Evolutionary conservation across 78 protist genomes (phyloP), one percentile per base, ranked within the genome.

Genomic region (Dictyostelium firmibasis): DNA sequence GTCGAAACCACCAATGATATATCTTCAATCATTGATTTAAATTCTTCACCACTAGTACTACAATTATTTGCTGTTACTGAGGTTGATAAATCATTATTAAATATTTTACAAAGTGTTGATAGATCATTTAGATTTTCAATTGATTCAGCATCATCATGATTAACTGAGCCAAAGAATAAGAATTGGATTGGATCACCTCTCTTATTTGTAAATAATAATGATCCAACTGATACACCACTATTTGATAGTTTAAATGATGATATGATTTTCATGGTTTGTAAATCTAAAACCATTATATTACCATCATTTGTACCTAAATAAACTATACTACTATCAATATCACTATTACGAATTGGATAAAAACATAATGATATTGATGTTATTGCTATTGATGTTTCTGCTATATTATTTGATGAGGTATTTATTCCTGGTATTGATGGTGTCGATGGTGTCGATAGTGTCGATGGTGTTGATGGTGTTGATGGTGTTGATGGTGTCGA

Each of bases 301-400:
- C 44, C 79, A 72, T 72, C 44, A 18, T 27, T 18, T 13, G 35
- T 33, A 14, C 79, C 79, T 14, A 72, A 16, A 72, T 31, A 72
- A 13, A 72, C 36, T 33, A 72, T 14, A 72, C 79, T 72, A 13
- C 38, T 29, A 72, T 72, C 79, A 33, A 29, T 72, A 72, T 72
- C 79, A 72, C 44, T 72, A 33, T 72, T 35, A 72, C 79, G 79
- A 72, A 72, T 72, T 72, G 79, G 79, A 33, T 72, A 72, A 72
- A 72, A 72, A 72, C 79, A 72, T 33, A 72, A 72, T 72, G 43
- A 31, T 7, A 72, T 72, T 13, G 79, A 72, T 72, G 79, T 72
- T 16, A 72, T 72, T 72, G 79, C 16, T 70, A 18, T 31, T 31
- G 38, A 16, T 33, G n/a, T 3, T 0, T 50, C 62, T 50, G 23